Evolutionary conservation across 345 rosid species (phyloP), one percentile per base, ranked within the genome.

Genomic region (Litchi chinensis): DNA sequence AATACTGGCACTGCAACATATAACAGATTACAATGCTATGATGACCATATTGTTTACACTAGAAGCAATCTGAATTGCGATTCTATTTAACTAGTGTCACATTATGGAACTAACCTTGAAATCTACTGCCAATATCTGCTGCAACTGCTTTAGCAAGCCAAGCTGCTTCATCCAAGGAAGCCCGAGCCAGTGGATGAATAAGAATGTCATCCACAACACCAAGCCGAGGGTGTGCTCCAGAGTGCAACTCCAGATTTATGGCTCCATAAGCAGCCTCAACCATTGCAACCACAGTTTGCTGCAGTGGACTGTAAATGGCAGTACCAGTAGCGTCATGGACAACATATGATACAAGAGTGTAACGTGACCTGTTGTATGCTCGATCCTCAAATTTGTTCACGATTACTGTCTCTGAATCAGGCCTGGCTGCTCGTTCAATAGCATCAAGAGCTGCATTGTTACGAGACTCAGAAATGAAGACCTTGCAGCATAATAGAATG

Each of bases 101-200:
- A 40, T 41, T 5, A 41, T 52, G 15, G 4, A 57, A 60, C 79
- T 60, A 9, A 87, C 95, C 93, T 83, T 86, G 91, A 74, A 86
- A 87, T 72, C 78, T 82, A 70, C 48, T 78, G 78, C 88, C 90
- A 74, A 91, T 87, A 43, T 89, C 89, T 0, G 88, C 87, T 11
- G 91, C 90, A 18, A 88, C 82, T 2, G 90, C 82, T 82, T 86
- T 89, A 46, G 91, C 90, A 67, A 89, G 87, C 89, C 91, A 88
- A 78, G 91, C 86, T 1, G 93, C 91, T 76, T 91, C 91, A 57
- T 89, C 91, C 11, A 91, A 10, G 6, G 93, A 83, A 2, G 91
- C 88, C 22, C 70, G 75, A 73, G 88, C 90, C 62, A 91, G 73
- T 0, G 94, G 95, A 81, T 89, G 95, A 78, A 88, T 81, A 26